Base-by-base conservation (phyloP, 202 grass and related monocot species). In the Carex sylvatica region DNA sequence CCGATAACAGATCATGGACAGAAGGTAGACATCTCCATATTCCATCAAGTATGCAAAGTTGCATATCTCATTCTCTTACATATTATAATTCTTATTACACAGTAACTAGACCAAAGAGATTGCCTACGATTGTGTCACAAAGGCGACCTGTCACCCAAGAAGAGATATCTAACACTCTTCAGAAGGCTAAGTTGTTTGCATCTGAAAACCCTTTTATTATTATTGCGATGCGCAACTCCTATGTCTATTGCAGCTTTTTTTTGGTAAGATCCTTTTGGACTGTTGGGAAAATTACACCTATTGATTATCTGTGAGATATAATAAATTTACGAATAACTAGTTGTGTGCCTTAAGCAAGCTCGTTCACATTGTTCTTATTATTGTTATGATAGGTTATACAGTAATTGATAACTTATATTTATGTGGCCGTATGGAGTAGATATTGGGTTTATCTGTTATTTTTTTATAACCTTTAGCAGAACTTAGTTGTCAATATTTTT, bases 161-260 rank as follows among this genome's bases (percentile, higher is more conserved):
- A 83, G 93, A 99, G 86, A 91, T 87, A 67, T 65, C 78, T 76
- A 65, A 54, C 51, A 82, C 89, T 85, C 72, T 99, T 86, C 13
- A 87, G 73, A 91, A 28, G 83, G 91, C 91, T 53, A 91, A 83
- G 61, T 49, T 61, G 36, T 96, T 99, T 85, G 85, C 86, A 84
- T 96, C 93, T 61, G 87, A 88, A 13, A 80, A 96, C 66, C 91
- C 91, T 82, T 93, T 79, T 44, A 13, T 80, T 1, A 33, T 83
- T 55, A 85, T 91, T 61, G 85, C 80, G 83, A 99, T 93, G 97
- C 86, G 83, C 84, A 93, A 85, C 6, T 99, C 91, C 47, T 89
- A 96, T 89, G 93, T 96, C 60, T 99, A 96, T 84, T 72, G 60
- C 28, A 86, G 87, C 62, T 93, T 96, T 92, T 93, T 91, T 74